Conservation (phyloP, 2,329 filamentous ascomycete species). For the Metarhizium sp. region DNA sequence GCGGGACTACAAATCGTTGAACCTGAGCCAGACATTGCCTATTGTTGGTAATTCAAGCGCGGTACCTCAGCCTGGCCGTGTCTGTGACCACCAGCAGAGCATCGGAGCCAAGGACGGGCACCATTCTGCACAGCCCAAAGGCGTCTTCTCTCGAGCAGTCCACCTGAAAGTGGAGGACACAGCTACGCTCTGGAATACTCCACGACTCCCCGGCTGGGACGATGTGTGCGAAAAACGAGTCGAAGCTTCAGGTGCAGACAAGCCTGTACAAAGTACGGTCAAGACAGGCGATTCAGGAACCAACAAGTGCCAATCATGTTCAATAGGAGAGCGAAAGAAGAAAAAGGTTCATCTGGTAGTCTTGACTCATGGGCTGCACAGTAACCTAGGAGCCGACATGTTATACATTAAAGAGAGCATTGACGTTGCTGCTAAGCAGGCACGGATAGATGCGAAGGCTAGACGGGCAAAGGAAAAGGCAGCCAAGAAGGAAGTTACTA, state of each 20-base stretch:
- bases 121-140: constrained; percentile 56
- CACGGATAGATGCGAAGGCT: constrained; percentile 57
- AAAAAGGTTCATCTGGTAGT: constrained; percentile 87
- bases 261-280: constrained; percentile 23
- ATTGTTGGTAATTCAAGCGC: constrained; percentile 34
- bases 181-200: constrained; percentile 84
- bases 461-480: constrained; percentile 44
- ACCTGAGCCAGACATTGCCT: constrained; percentile 44
- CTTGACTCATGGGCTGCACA: constrained; percentile 88
- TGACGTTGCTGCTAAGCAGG: constrained; percentile 69
- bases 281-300: constrained; percentile 23
- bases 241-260: constrained; percentile 15
- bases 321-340: constrained; percentile 26
- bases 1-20: constrained; percentile 75
- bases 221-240: constrained; percentile 26
- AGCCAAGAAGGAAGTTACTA: constrained; percentile 12
- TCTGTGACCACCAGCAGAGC: constrained; percentile 68
- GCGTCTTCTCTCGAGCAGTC: constrained; percentile 77
- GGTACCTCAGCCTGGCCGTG: constrained; percentile 56
- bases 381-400: constrained; percentile 94
- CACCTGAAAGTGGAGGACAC: constrained; percentile 79
- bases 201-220: constrained; percentile 61
- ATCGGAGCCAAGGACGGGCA: constrained; percentile 45
- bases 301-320: constrained; percentile 10
- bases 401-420: constrained; percentile 96